Evolutionary conservation across 2,329 filamentous ascomycete genomes (phyloP).

Genomic region (Ascochyta viciae-villosae): DNA sequence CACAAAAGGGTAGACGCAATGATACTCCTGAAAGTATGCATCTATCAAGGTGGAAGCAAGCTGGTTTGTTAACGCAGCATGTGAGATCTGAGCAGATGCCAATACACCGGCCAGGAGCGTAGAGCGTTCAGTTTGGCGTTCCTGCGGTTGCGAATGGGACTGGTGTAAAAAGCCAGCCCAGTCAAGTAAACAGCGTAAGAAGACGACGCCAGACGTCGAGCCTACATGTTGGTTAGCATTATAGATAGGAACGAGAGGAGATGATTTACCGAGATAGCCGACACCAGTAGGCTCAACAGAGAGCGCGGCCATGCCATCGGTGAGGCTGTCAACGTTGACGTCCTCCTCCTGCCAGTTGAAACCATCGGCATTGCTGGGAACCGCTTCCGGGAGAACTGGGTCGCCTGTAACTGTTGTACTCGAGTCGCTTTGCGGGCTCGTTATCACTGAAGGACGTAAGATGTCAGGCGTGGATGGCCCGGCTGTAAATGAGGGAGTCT

Average conservation of each 20-base stretch:
- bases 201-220: constrained; percentile 35
- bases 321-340: constrained; percentile 28
- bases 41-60: constrained; percentile 31
- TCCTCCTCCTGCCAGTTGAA: constrained; percentile 37
- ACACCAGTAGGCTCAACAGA: constrained; percentile 38
- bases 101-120: constrained; percentile 22
- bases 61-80: constrained; percentile 30
- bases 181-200: constrained; percentile 33
- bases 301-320: constrained; percentile 37
- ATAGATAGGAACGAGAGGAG: background rate
- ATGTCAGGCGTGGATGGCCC: constrained; percentile 19
- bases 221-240: constrained; percentile 18
- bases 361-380: constrained; percentile 32
- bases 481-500: constrained; percentile 7
- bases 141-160: constrained; percentile 21
- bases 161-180: constrained; percentile 39
- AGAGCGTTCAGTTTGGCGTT: constrained; percentile 15
- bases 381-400: constrained; percentile 33
- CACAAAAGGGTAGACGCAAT: constrained; percentile 35
- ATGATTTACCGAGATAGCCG: constrained; percentile 30
- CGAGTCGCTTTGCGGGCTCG: constrained; percentile 22
- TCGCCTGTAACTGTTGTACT: constrained; percentile 18
- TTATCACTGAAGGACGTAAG: constrained; percentile 7
- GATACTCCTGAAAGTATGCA: constrained; percentile 35
- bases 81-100: constrained; percentile 32